A percentile compares a stretch with the other conserved stretches of the same genome.
These are phyloP conservation scores for Chrysanthemum makinoi DNA, from an alignment of 129 eudicot genomes.

Conservation along the genomic window DNA sequence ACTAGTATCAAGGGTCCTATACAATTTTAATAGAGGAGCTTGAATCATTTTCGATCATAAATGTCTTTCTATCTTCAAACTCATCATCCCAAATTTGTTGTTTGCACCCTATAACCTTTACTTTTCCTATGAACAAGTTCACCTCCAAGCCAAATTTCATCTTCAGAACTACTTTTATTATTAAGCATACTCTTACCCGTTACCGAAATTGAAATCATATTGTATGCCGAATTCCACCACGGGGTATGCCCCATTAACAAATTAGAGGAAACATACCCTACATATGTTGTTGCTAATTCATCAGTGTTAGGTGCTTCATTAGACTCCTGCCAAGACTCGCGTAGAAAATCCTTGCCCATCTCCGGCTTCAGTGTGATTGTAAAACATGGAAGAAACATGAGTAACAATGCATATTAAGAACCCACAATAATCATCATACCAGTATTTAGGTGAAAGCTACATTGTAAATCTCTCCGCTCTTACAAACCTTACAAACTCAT, in stretches of 20 bases:
- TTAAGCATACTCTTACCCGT: not conserved
- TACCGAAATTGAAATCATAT: constrained; percentile 3
- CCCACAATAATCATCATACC: too few species aligned
- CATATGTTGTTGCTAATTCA: not conserved
- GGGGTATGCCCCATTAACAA: not conserved
- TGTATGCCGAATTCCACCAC: constrained; percentile 1
- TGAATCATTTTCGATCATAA: constrained; percentile 12
- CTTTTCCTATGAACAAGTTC: constrained; percentile 19
- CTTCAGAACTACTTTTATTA: not conserved
- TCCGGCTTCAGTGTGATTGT: too few species aligned
- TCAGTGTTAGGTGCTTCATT: not conserved
- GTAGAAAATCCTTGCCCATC: too few species aligned
- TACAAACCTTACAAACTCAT: too few species aligned
- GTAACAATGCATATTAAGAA: too few species aligned
- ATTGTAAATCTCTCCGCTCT: too few species aligned
- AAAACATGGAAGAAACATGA: too few species aligned
- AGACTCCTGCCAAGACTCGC: not conserved
- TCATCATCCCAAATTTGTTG: constrained; percentile 12
- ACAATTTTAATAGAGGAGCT: constrained; percentile 8
- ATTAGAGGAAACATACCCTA: constrained; percentile 20
- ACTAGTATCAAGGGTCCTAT: constrained; percentile 1
- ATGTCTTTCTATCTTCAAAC: not conserved
- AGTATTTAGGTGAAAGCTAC: too few species aligned
- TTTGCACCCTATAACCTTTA: not conserved
- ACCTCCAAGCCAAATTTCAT: constrained; percentile 5